Percentiles rank a stretch among this genome's conserved stretches.
Evolutionary conservation across 2,329 filamentous ascomycete genomes (phyloP).

Genomic region (Alternaria sp.): DNA sequence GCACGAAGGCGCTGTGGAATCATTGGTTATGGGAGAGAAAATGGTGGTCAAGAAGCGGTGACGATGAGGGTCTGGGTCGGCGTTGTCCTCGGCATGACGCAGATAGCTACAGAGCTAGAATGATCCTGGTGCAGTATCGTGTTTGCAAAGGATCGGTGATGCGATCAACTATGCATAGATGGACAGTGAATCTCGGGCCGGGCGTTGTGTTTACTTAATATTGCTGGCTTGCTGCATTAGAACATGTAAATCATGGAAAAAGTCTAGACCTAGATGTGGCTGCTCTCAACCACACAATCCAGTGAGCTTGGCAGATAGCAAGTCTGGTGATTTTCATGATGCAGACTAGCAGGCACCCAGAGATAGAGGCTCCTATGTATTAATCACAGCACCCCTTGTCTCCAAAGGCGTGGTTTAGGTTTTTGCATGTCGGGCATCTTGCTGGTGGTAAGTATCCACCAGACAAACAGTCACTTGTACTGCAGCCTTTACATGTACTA

Average conservation of each 20-base stretch:
- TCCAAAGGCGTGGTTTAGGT: background rate
- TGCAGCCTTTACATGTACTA: background rate
- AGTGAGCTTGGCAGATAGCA: background rate
- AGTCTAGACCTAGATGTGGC: background rate
- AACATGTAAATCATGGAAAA: background rate
- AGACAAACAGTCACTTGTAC: background rate
- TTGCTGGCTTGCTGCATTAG: background rate
- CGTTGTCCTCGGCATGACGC: conserved; percentile 7
- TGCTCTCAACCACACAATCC: background rate
- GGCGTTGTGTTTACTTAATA: background rate
- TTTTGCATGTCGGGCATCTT: background rate
- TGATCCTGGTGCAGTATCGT: conserved; percentile 8
- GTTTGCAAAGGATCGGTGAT: conserved; percentile 5
- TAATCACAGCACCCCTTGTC: background rate
- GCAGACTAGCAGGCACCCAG: background rate
- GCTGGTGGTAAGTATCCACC: background rate
- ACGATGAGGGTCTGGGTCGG: conserved; percentile 10
- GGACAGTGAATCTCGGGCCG: background rate
- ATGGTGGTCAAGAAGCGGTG: conserved; percentile 3
- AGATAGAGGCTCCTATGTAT: background rate
- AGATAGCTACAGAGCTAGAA: background rate
- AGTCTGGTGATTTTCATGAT: background rate
- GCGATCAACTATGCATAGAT: background rate
- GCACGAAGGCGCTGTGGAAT: background rate
- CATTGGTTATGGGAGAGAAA: background rate